These are phyloP conservation scores for Colletotrichum chrysophilum DNA, from an alignment of 2,329 filamentous ascomycete genomes.

Conservation along the genomic window DNA sequence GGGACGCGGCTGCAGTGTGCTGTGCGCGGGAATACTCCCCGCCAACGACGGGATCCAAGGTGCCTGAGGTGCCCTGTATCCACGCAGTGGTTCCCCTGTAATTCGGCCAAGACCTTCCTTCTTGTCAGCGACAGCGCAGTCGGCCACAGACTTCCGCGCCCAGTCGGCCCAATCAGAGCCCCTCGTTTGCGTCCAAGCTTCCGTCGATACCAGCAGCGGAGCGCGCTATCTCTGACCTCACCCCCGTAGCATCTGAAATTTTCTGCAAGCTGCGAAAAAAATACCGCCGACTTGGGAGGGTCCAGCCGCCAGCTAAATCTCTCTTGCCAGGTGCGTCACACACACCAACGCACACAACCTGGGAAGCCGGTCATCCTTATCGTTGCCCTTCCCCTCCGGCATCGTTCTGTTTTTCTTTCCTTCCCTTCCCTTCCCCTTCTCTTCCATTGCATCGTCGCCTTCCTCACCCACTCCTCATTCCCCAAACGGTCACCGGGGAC, in stretches of 20 bases:
- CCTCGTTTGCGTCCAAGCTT: background rate
- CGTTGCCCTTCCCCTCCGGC: slow-evolving; percentile 13
- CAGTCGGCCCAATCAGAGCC: slow-evolving; percentile 1
- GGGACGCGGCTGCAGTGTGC: background rate
- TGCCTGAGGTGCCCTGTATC: background rate
- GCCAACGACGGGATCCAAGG: background rate
- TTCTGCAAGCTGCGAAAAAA: slow-evolving; percentile 14
- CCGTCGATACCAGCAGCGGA: background rate
- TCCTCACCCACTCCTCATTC: slow-evolving; percentile 3
- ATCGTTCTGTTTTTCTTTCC: background rate
- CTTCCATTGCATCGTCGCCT: slow-evolving; percentile 5
- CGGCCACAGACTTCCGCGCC: background rate
- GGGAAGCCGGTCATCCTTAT: slow-evolving; percentile 16
- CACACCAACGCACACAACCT: background rate
- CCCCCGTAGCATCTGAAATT: slow-evolving; percentile 21
- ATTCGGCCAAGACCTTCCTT: background rate
- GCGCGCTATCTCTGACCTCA: slow-evolving; percentile 21
- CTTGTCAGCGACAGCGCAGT: background rate
- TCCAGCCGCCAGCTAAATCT: slow-evolving; percentile 19
- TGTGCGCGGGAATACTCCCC: background rate
- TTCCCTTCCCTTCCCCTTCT: background rate
- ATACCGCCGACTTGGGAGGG: slow-evolving; percentile 17
- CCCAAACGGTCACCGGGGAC: slow-evolving; percentile 3
- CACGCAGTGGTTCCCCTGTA: background rate
- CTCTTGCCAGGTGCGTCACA: slow-evolving; percentile 12